phyloP scores from a whole-genome alignment of 2,329 filamentous ascomycete species.

The Podosphaera fusca region DNA sequence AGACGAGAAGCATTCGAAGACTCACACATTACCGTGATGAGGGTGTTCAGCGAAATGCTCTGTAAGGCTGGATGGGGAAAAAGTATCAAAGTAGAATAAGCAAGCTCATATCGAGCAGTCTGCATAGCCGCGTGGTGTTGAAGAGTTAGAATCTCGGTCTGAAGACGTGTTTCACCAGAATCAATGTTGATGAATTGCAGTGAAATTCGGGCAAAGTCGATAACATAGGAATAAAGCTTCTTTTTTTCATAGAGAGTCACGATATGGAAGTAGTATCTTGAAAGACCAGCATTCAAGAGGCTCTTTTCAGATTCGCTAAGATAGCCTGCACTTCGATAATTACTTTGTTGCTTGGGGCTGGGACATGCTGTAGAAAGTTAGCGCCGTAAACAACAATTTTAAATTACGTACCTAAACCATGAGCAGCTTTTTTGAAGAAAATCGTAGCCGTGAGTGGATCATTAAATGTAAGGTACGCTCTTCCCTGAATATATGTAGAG shows the following conservation, averaged over 20 bases:
- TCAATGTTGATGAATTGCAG: slow-evolving; percentile 31
- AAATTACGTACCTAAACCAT: slow-evolving; percentile 44
- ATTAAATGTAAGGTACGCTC: slow-evolving; percentile 49
- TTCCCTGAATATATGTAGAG: slow-evolving; percentile 64
- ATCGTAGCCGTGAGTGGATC: slow-evolving; percentile 51
- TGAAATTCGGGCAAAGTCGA: slow-evolving; percentile 60
- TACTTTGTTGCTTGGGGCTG: slow-evolving; percentile 10
- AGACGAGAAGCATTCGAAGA: slow-evolving; percentile 42
- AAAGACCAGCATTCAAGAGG: slow-evolving; percentile 45
- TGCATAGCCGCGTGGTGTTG: slow-evolving; percentile 65
- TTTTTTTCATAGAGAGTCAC: slow-evolving; percentile 58
- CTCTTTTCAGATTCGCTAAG: slow-evolving; percentile 56
- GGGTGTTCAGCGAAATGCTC: slow-evolving; percentile 43
- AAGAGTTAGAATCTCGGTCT: slow-evolving; percentile 52
- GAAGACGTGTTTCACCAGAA: slow-evolving; percentile 3
- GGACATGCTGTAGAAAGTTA: slow-evolving; percentile 11
- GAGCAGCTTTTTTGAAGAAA: slow-evolving; percentile 63
- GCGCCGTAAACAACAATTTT: neutral
- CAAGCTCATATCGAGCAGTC: slow-evolving; percentile 58
- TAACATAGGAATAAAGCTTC: slow-evolving; percentile 55
- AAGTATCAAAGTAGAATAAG: slow-evolving; percentile 55
- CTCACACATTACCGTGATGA: slow-evolving; percentile 48
- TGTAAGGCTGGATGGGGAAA: slow-evolving; percentile 52
- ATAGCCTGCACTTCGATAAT: slow-evolving; percentile 38
- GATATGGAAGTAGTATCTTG: slow-evolving; percentile 73